Evolutionary conservation across 2,329 filamentous ascomycete species (phyloP).

Genomic region (Aureobasidium sp.): DNA sequence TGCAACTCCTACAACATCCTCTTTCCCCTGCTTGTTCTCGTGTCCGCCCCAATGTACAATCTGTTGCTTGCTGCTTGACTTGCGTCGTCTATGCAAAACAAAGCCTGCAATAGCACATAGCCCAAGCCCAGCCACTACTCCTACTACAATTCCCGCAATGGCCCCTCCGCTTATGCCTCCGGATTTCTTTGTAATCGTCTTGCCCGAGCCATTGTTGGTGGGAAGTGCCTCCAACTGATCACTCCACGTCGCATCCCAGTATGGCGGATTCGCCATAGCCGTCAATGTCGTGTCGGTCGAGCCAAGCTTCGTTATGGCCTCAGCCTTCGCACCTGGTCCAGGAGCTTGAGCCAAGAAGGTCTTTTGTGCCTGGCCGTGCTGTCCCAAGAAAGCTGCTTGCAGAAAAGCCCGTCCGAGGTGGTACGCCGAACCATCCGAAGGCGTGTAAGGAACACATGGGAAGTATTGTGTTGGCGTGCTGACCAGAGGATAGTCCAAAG

Average conservation of each 20-base stretch:
- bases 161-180: neutral
- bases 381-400: conserved; percentile 1
- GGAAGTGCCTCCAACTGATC: neutral
- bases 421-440: neutral
- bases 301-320: neutral
- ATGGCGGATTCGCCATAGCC: conserved; percentile 6
- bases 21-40: neutral
- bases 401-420: conserved; percentile 6
- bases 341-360: conserved; percentile 3
- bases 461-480: conserved; percentile 3
- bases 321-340: neutral
- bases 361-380: neutral
- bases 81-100: neutral
- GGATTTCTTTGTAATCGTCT: neutral
- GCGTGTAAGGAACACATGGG: neutral
- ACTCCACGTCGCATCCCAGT: conserved; percentile 3
- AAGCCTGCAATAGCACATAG: neutral
- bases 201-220: neutral
- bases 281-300: neutral
- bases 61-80: neutral
- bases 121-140: neutral
- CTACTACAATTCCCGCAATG: neutral
- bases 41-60: conserved; percentile 2
- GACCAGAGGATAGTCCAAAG: neutral
- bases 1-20: neutral